A percentile compares a stretch with the other conserved stretches of the same genome.
phyloP scores from a whole-genome alignment of 768 basidiomycete species.

The Infundibulicybe gibba region DNA sequence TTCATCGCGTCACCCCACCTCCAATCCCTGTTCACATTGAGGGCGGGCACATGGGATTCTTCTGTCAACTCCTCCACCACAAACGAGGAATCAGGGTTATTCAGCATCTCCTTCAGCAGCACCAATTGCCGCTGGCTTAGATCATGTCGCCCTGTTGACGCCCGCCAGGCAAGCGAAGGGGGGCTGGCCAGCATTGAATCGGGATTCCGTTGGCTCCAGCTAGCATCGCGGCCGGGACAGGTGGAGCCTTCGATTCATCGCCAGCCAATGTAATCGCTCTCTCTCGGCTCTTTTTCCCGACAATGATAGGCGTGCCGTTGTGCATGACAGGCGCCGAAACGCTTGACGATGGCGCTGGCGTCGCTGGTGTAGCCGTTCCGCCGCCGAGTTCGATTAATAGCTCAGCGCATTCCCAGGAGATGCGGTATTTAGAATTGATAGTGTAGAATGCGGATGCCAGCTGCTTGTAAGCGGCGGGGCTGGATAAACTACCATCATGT shows the following conservation, averaged over 20 bases:
- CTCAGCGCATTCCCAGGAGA: constrained; percentile 90
- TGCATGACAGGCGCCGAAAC: constrained; percentile 33
- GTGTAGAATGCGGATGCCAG: constrained; percentile 54
- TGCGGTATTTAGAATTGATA: constrained; percentile 73
- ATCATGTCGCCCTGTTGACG: constrained; percentile 80
- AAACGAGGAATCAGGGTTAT: constrained; percentile 28
- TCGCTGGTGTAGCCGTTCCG: constrained; percentile 35
- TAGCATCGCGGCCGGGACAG: constrained; percentile 12
- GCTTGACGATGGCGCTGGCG: constrained; percentile 30
- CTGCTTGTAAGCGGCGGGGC: constrained; percentile 45
- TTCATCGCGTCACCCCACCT: constrained; percentile 73
- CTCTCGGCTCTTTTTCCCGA: constrained; percentile 42
- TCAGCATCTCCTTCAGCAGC: constrained; percentile 78
- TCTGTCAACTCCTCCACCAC: constrained; percentile 21
- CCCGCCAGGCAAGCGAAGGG: constrained; percentile 58
- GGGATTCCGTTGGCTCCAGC: background rate
- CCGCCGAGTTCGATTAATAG: constrained; percentile 82
- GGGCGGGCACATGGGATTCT: constrained; percentile 1
- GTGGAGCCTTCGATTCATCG: constrained; percentile 48
- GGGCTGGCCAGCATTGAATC: constrained; percentile 30
- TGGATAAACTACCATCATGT: constrained; percentile 5
- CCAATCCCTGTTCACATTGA: constrained; percentile 58
- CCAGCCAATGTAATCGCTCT: constrained; percentile 72
- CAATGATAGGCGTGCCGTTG: constrained; percentile 2
- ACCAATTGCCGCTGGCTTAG: constrained; percentile 78